Evolutionary conservation across 2,329 filamentous ascomycete genomes (phyloP).

Genomic region (Atkinsonella hypoxylon): DNA sequence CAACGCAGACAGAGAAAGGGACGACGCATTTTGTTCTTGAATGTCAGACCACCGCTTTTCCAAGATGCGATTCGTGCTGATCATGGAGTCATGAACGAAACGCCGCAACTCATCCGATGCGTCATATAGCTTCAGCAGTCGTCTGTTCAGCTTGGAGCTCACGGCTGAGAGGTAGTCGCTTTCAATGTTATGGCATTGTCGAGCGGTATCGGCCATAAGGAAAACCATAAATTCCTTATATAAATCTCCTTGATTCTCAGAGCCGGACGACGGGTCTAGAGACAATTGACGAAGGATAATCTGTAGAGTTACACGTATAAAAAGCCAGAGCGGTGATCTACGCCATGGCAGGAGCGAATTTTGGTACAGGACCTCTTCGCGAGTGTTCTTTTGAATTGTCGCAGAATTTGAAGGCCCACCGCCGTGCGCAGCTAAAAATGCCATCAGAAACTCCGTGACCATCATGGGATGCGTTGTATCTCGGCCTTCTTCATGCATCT

Average conservation of each 20-base stretch:
- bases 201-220: conserved; percentile 1
- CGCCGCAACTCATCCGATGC: background rate
- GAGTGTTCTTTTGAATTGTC: conserved; percentile 37
- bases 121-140: conserved; percentile 25
- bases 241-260: background rate
- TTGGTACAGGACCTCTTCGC: conserved; percentile 40
- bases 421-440: conserved; percentile 24
- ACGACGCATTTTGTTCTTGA: conserved; percentile 42
- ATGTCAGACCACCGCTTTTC: conserved; percentile 18
- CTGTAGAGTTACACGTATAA: conserved; percentile 40
- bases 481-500: conserved; percentile 25
- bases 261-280: conserved; percentile 3
- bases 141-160: conserved; percentile 28
- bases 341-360: conserved; percentile 26
- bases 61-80: background rate
- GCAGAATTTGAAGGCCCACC: conserved; percentile 16
- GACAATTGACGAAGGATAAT: conserved; percentile 7
- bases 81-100: background rate
- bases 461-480: conserved; percentile 36
- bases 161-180: conserved; percentile 23
- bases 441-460: conserved; percentile 34
- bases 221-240: conserved; percentile 7
- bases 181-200: background rate
- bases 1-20: background rate
- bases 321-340: conserved; percentile 41